These are phyloP conservation scores for Chrysosporium queenslandicum DNA, from an alignment of 2,329 filamentous ascomycete species.

Conservation along the genomic window DNA sequence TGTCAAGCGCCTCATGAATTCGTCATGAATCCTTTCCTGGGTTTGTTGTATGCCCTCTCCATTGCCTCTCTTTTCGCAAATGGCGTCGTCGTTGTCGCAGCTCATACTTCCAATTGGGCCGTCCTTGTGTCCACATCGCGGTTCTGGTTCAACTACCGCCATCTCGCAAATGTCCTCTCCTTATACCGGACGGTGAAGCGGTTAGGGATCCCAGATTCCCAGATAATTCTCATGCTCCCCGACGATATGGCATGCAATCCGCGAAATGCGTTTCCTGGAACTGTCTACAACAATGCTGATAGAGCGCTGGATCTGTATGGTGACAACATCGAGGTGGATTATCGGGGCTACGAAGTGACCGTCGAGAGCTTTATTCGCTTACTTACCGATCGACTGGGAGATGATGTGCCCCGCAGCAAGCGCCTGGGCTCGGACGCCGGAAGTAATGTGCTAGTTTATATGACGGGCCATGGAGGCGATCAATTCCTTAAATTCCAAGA, in stretches of 20 bases:
- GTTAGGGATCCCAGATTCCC: conserved; percentile 91
- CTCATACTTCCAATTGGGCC: conserved; percentile 96
- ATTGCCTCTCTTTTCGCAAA: conserved; percentile 14
- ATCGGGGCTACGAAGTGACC: conserved; percentile 94
- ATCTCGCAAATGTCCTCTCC: conserved; percentile 93
- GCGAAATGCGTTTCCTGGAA: conserved; percentile 92
- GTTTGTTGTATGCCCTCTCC: conserved; percentile 21
- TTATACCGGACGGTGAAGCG: conserved; percentile 97
- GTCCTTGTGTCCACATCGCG: conserved; percentile 96
- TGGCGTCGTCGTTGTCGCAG: conserved; percentile 20
- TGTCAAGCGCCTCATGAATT: not conserved
- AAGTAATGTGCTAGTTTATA: conserved; percentile 96
- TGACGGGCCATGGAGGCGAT: conserved; percentile 96
- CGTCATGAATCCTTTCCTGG: not conserved
- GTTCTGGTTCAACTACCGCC: conserved; percentile 99
- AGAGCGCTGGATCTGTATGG: conserved; percentile 92
- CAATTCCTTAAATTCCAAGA: conserved; percentile 99
- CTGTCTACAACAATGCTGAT: conserved; percentile 96
- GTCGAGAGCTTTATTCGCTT: conserved; percentile 97
- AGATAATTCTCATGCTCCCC: conserved; percentile 99
- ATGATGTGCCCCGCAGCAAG: conserved; percentile 92
- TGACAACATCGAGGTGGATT: conserved; percentile 98
- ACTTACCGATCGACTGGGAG: conserved; percentile 84
- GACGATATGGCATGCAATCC: conserved; percentile 99
- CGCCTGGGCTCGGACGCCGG: conserved; percentile 86